Conservation (phyloP, 2,329 filamentous ascomycete species). For the Stagonosporopsis rhizophila region DNA sequence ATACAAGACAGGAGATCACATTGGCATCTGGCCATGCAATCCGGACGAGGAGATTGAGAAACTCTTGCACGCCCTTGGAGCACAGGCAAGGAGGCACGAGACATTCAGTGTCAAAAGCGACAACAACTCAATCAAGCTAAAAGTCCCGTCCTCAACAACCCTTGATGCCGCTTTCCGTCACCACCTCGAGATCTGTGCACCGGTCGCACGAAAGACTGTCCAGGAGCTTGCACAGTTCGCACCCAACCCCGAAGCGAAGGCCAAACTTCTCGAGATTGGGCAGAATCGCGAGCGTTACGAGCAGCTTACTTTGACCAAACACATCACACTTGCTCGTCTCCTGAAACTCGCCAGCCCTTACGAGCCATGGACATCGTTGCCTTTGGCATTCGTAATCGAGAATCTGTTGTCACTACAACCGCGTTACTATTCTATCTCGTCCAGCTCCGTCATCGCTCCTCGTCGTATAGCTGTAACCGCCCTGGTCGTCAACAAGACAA, state of each 20-base stretch:
- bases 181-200: slow-evolving; percentile 57
- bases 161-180: slow-evolving; percentile 52
- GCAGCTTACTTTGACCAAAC: slow-evolving; percentile 36
- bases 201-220: slow-evolving; percentile 51
- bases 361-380: slow-evolving; percentile 43
- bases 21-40: slow-evolving; percentile 53
- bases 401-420: slow-evolving; percentile 36
- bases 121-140: slow-evolving; percentile 40
- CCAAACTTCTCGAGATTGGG: slow-evolving; percentile 40
- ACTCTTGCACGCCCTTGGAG: slow-evolving; percentile 40
- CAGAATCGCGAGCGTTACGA: slow-evolving; percentile 46
- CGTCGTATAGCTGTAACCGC: slow-evolving; percentile 49
- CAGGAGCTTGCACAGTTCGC: slow-evolving; percentile 51
- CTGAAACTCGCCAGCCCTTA: slow-evolving; percentile 38
- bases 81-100: slow-evolving; percentile 25
- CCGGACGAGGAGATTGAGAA: slow-evolving; percentile 48
- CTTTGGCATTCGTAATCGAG: slow-evolving; percentile 44
- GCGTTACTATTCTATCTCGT: slow-evolving; percentile 47
- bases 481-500: slow-evolving; percentile 45
- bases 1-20: slow-evolving; percentile 55
- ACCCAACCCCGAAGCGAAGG: slow-evolving; percentile 42
- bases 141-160: slow-evolving; percentile 52
- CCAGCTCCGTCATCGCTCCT: slow-evolving; percentile 49
- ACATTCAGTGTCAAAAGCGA: slow-evolving; percentile 39
- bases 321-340: slow-evolving; percentile 51